Evolutionary conservation across 306 rosid species (phyloP).

Genomic region (Glycine latifolia): DNA sequence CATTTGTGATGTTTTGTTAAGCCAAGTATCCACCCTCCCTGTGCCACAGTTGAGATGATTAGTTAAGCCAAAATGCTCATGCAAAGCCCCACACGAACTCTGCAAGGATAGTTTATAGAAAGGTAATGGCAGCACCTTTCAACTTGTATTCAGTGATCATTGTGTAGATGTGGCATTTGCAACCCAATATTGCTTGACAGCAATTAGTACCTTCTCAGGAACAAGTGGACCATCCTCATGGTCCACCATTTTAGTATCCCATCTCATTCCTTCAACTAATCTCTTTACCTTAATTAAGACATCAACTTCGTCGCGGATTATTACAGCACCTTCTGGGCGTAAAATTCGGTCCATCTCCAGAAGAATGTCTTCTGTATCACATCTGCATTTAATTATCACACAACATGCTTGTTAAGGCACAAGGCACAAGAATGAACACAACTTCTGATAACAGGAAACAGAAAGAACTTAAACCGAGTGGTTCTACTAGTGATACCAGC

Average conservation of each 20-base stretch:
- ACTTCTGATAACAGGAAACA: not conserved
- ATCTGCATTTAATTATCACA: conserved; percentile 59
- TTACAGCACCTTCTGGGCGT: conserved; percentile 93
- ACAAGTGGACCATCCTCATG: conserved; percentile 97
- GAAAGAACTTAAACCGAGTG: conserved; percentile 5
- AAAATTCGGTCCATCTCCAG: conserved; percentile 94
- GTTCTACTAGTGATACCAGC: conserved; percentile 8
- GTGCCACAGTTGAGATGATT: conserved; percentile 33
- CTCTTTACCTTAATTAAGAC: conserved; percentile 76
- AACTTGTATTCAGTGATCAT: conserved; percentile 40
- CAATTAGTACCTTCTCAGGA: conserved; percentile 86
- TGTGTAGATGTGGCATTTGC: conserved; percentile 73
- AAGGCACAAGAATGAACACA: conserved; percentile 34
- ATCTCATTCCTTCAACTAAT: conserved; percentile 84
- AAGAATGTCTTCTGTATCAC: conserved; percentile 86
- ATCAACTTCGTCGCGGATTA: conserved; percentile 90
- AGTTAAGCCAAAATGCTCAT: conserved; percentile 50
- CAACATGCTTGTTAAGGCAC: not conserved
- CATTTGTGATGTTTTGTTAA: conserved; percentile 22
- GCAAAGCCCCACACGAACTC: conserved; percentile 45
- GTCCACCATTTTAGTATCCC: conserved; percentile 93
- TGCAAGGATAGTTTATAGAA: conserved; percentile 42
- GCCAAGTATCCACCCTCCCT: conserved; percentile 13
- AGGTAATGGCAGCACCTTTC: conserved; percentile 34
- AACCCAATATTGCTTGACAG: conserved; percentile 97